Evolutionary conservation across 768 basidiomycete genomes (phyloP).

Genomic region (Suillus subaureus): DNA sequence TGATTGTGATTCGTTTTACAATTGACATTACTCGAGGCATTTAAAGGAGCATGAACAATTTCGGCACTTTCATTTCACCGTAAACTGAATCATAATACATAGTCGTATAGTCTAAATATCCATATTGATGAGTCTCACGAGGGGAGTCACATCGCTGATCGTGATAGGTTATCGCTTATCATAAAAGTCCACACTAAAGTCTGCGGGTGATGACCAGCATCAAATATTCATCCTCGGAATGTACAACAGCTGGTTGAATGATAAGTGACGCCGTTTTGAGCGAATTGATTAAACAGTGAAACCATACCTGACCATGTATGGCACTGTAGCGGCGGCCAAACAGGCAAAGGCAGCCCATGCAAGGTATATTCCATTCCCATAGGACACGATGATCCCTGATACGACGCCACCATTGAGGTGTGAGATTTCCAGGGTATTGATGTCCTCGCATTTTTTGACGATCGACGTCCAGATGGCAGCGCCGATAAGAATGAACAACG

Average conservation of each 20-base stretch:
- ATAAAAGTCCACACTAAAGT: background rate
- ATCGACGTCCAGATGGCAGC: slow-evolving; percentile 79
- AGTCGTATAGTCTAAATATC: slow-evolving; percentile 2
- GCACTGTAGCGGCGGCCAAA: slow-evolving; percentile 64
- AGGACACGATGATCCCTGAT: slow-evolving; percentile 65
- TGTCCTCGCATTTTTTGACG: slow-evolving; percentile 59
- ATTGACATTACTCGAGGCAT: background rate
- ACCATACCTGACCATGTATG: slow-evolving; percentile 77
- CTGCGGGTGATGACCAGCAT: slow-evolving; percentile 28
- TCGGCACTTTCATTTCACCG: background rate
- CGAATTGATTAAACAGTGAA: background rate
- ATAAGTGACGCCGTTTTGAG: background rate
- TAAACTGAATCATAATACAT: slow-evolving; percentile 1
- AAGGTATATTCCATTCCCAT: slow-evolving; percentile 64
- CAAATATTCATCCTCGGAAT: slow-evolving; percentile 58
- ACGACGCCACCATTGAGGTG: slow-evolving; percentile 30
- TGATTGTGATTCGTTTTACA: background rate
- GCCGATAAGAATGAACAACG: slow-evolving; percentile 65
- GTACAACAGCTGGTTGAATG: slow-evolving; percentile 70
- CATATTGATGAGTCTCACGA: background rate
- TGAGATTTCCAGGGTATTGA: slow-evolving; percentile 56
- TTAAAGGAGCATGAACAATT: background rate
- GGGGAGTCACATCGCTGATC: slow-evolving; percentile 5
- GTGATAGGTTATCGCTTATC: slow-evolving; percentile 1
- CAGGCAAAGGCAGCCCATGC: slow-evolving; percentile 77